Percentiles rank a stretch among this genome's conserved stretches.
These are phyloP conservation scores for Escallonia rubra DNA, from an alignment of 129 eudicot species.

Conservation along the genomic window DNA sequence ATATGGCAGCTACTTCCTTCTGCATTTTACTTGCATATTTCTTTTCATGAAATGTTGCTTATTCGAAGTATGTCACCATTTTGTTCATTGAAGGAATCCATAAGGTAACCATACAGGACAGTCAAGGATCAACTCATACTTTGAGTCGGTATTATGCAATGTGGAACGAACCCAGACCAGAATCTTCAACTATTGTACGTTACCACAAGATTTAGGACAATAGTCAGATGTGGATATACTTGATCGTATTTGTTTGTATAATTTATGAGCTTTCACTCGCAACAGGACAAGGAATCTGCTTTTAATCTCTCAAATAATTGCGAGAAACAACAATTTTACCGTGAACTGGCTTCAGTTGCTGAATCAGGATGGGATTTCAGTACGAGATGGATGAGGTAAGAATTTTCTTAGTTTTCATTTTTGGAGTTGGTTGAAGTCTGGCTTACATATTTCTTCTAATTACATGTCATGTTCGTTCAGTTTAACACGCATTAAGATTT, in stretches of 20 bases:
- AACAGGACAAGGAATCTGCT: constrained; percentile 75
- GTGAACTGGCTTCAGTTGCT: constrained; percentile 86
- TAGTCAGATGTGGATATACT: no score
- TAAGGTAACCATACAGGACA: constrained; percentile 56
- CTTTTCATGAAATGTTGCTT: no score
- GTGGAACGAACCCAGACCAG: constrained; percentile 97
- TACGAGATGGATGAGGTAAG: constrained; percentile 94
- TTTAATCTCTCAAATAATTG: constrained; percentile 31
- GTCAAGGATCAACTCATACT: constrained; percentile 43
- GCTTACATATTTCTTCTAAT: no score
- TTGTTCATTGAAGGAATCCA: constrained; percentile 57
- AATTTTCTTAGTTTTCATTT: background rate
- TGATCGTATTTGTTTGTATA: background rate
- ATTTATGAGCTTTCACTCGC: background rate
- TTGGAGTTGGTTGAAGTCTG: no score
- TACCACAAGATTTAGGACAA: background rate
- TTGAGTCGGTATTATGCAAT: constrained; percentile 89
- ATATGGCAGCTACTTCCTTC: no score
- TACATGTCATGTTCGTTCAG: no score
- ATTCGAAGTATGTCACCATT: background rate
- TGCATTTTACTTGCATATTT: no score
- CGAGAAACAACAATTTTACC: constrained; percentile 55
- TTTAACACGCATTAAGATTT: no score
- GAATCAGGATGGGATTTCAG: constrained; percentile 99
- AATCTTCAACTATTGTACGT: constrained; percentile 77